Evolutionary conservation across 768 basidiomycete species (phyloP), one percentile per base, ranked within the genome.

Genomic region (Chalciporus piperatus): DNA sequence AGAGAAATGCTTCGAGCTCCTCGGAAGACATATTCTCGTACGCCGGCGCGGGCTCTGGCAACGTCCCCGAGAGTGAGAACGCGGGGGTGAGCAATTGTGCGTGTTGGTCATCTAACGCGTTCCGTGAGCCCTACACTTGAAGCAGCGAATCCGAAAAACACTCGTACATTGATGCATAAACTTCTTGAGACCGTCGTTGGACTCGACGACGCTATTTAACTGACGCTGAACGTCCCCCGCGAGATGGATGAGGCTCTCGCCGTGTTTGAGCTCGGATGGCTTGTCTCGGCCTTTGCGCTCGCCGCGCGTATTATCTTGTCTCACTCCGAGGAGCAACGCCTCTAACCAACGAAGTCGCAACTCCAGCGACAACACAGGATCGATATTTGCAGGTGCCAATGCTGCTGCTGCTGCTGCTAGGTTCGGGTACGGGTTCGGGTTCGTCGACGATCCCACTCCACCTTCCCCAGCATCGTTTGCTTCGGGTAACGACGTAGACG

Each of bases 291-390:
- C 60, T 63, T 74, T 59, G 70, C 72, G 64, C 68, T 77, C 55
- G 67, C 72, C 55, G 67, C 72, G 74, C 48, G 65, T 48, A 38
- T 79, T 48, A 38, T 79, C 75, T 42, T 76, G 77, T 45, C 77
- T 78, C 19, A 84, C 76, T 37, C 90, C 91, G 37, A 83, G 66
- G 3, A 92, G 70, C 45, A 93, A 72, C 16, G 88, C 87, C 64
- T 92, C 91, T 2, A 93, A 73, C 87, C 88, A 90, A 50, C 87
- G 75, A 32, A 92, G 65, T 1, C 91, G 79, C 19, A 93, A 72
- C 59, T 92, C 85, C 11, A 93, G 71, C 3, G 91, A 85, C 13
- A 89, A 72, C 0, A 68, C 68, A 5, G 91, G 85, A 30, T 86
- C 80, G 41, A 92, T 83, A 20, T 63, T 23, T 53, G 58, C 43